Evolutionary conservation across 2,329 filamentous ascomycete species (phyloP), one percentile per base, ranked within the genome.

Genomic region (Pestalotiopsis sp.): DNA sequence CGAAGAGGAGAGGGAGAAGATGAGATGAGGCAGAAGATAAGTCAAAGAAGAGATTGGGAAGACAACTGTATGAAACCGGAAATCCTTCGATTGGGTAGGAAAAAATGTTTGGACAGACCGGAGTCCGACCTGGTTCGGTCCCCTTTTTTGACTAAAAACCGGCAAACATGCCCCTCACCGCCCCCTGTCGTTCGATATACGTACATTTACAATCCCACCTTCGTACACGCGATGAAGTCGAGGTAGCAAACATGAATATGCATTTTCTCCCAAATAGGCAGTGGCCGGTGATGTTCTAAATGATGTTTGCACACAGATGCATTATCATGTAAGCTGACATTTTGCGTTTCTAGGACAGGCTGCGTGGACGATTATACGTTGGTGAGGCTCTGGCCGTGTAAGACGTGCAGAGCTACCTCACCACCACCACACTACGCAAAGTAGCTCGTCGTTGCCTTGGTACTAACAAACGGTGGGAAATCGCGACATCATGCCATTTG

Each of bases 71-170:
- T n/a, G 3, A 20, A 52, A 10, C 56, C 24, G 24, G 56, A 30
- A 38, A 38, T 38, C 30, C 24, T 59, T 59, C 30, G 30, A 35
- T 35, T 40, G 38, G 59, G n/a, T 40, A n/a, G 20, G 9, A 24
- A 39, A 64, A 52, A 63, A 40, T 64, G 61, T 64, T 64, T 64
- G 61, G 39, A 39, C 39, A 24, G 22, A 38, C 13, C 44, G 44
- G 44, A 52, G 44, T 52, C 44, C 44, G 44, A 52, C 44, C 26
- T 35, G 30, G 30, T 35, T 35, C 35, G 44, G 44, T 57, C 63
- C 48, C 64, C 64, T 66, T 56, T 65, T 65, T 48, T 44, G 30
- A 65, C 63, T 39, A 66, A 66, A 58, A 57, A 20, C 63, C 44
- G 30, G n/a, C 52, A 13, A n/a, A 22, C 14, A 52, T 63, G 60